phyloP scores from a whole-genome alignment of 768 basidiomycete species.

The Krasilnikovozyma curviuscula region DNA sequence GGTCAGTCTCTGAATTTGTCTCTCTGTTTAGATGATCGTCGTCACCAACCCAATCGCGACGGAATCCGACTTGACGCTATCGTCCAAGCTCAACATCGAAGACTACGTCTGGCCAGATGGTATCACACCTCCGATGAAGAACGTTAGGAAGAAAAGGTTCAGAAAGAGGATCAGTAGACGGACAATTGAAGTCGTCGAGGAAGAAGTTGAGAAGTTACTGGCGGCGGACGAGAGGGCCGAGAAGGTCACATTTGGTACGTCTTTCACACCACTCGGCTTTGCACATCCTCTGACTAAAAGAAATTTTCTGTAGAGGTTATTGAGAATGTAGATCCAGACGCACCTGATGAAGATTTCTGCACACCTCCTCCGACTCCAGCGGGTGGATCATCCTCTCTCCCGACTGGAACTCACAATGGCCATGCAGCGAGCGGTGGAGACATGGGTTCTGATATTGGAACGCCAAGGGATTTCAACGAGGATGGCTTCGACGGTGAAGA shows the following conservation, averaged over 20 bases:
- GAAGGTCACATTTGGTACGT: conserved; percentile 56
- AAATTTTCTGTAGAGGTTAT: conserved; percentile 40
- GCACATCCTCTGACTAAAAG: neutral
- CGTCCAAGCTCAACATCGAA: conserved; percentile 62
- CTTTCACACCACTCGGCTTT: neutral
- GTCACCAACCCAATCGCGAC: conserved; percentile 37
- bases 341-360: conserved; percentile 65
- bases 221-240: conserved; percentile 57
- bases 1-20: neutral
- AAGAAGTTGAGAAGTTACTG: conserved; percentile 71
- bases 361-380: conserved; percentile 1
- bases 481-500: neutral
- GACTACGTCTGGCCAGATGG: conserved; percentile 98
- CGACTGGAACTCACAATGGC: too few relatives aligned
- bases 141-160: conserved; percentile 79
- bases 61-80: conserved; percentile 43
- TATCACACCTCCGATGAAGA: conserved; percentile 74
- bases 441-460: conserved; percentile 7
- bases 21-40: conserved; percentile 57
- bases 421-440: neutral
- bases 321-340: conserved; percentile 75
- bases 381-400: neutral
- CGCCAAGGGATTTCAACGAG: neutral
- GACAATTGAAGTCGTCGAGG: conserved; percentile 88
- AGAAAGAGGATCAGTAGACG: conserved; percentile 64